These are phyloP conservation scores for Leccinum huronense DNA, from an alignment of 1,284 basidiomycete species.

Conservation along the genomic window DNA sequence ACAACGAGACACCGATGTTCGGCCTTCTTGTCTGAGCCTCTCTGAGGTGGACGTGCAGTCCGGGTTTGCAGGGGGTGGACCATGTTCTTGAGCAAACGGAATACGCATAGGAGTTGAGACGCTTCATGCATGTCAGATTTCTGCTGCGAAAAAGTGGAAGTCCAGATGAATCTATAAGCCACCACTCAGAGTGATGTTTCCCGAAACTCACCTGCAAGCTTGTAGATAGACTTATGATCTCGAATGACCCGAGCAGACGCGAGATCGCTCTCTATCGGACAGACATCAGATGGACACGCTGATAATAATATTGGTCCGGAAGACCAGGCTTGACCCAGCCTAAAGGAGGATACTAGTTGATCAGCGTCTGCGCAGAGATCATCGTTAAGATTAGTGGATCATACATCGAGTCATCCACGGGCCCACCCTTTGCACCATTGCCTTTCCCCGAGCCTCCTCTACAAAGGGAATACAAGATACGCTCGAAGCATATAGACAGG, in stretches of 20 bases:
- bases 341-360: slow-evolving; percentile 47
- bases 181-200: slow-evolving; percentile 3
- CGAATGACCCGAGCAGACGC: slow-evolving; percentile 44
- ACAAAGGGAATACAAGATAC: slow-evolving; percentile 69
- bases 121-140: slow-evolving; percentile 76
- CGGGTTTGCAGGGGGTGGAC: slow-evolving; percentile 45
- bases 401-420: slow-evolving; percentile 50
- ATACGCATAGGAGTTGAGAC: slow-evolving; percentile 72
- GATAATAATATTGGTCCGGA: slow-evolving; percentile 74
- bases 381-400: slow-evolving; percentile 73
- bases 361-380: slow-evolving; percentile 62
- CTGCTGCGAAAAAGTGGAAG: slow-evolving; percentile 34
- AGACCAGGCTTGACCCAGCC: slow-evolving; percentile 74
- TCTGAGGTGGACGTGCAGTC: slow-evolving; percentile 20
- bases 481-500: slow-evolving; percentile 68
- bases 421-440: slow-evolving; percentile 20
- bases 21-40: no score
- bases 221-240: slow-evolving; percentile 51
- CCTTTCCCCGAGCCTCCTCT: slow-evolving; percentile 49
- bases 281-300: slow-evolving; percentile 73
- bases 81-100: slow-evolving; percentile 69
- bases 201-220: slow-evolving; percentile 50
- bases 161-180: slow-evolving; percentile 9
- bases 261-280: slow-evolving; percentile 36
- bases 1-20: no score